Conservation (phyloP, 768 basidiomycete species). For the Boletellus sp. region DNA sequence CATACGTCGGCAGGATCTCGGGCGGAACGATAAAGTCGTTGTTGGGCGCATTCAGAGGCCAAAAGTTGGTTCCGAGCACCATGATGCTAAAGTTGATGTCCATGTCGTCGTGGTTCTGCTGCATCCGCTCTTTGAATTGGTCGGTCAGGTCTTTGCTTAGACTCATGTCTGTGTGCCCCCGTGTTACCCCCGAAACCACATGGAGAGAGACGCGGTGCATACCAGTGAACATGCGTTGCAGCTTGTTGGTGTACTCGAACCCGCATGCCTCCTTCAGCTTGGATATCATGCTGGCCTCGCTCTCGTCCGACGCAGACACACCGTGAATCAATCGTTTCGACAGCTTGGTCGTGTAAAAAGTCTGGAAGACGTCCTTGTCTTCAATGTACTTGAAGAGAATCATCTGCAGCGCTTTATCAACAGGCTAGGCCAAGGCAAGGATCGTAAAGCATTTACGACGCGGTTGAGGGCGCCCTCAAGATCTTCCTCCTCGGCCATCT, state of each 20-base stretch:
- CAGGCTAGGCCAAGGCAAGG: background rate
- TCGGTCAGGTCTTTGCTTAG: conserved; percentile 94
- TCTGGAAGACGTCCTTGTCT: conserved; percentile 98
- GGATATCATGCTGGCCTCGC: conserved; percentile 96
- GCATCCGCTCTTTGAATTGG: conserved; percentile 91
- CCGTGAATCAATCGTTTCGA: conserved; percentile 90
- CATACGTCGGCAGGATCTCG: conserved; percentile 84
- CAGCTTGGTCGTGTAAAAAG: conserved; percentile 93
- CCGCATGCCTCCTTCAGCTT: conserved; percentile 96
- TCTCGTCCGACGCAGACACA: conserved; percentile 92
- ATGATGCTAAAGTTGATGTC: conserved; percentile 90
- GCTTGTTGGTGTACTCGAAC: conserved; percentile 94
- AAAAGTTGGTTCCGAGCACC: conserved; percentile 94
- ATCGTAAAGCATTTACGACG: conserved; percentile 54
- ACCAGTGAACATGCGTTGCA: conserved; percentile 97
- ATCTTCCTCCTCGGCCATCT: conserved; percentile 88
- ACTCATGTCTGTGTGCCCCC: conserved; percentile 75
- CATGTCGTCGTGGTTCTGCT: conserved; percentile 79
- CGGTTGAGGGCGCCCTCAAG: conserved; percentile 87
- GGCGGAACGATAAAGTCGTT: conserved; percentile 87
- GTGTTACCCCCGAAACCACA: conserved; percentile 1
- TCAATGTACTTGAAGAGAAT: conserved; percentile 96
- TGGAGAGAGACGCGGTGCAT: conserved; percentile 6
- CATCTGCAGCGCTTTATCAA: conserved; percentile 58
- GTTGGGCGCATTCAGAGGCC: conserved; percentile 82